Conservation (phyloP, 352 stramenopile genomes). For the Phytophthora colocasiae region DNA sequence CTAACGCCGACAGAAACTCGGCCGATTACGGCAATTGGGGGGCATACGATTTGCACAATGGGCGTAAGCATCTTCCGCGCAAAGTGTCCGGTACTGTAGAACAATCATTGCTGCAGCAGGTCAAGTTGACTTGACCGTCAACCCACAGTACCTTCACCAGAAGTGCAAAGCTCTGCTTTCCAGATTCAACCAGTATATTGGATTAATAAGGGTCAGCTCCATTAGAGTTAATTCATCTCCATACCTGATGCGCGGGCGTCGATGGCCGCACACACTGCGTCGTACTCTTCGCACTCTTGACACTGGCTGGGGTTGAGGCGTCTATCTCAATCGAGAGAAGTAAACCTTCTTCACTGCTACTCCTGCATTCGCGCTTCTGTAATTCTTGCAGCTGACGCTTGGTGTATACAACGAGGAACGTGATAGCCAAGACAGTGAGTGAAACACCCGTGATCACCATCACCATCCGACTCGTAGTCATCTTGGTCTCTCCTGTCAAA, state of each 20-base stretch:
- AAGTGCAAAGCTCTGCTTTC: not conserved
- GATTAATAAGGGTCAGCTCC: conserved; percentile 12
- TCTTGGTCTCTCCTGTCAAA: conserved; percentile 55
- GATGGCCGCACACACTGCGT: conserved; percentile 25
- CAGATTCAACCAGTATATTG: conserved; percentile 8
- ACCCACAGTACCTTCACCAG: not conserved
- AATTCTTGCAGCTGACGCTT: conserved; percentile 64
- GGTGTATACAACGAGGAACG: conserved; percentile 70
- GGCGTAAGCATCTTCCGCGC: conserved; percentile 4
- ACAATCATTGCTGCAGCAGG: too few species aligned
- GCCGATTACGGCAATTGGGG: conserved; percentile 20
- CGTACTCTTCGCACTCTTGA: conserved; percentile 23
- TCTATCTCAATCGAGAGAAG: conserved; percentile 47
- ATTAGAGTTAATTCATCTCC: conserved; percentile 12
- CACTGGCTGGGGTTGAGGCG: conserved; percentile 9
- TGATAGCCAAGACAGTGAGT: conserved; percentile 64
- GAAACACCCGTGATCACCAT: conserved; percentile 50
- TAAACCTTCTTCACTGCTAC: conserved; percentile 56
- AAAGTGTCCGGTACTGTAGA: too few species aligned
- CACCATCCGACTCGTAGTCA: conserved; percentile 51
- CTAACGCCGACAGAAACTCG: conserved; percentile 8
- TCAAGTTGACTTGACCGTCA: too few species aligned
- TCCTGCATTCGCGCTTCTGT: conserved; percentile 63
- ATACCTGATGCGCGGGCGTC: conserved; percentile 26
- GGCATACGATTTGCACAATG: conserved; percentile 22